Base-by-base conservation (phyloP, 169 alveolate species). In the Babesia gibsoni region DNA sequence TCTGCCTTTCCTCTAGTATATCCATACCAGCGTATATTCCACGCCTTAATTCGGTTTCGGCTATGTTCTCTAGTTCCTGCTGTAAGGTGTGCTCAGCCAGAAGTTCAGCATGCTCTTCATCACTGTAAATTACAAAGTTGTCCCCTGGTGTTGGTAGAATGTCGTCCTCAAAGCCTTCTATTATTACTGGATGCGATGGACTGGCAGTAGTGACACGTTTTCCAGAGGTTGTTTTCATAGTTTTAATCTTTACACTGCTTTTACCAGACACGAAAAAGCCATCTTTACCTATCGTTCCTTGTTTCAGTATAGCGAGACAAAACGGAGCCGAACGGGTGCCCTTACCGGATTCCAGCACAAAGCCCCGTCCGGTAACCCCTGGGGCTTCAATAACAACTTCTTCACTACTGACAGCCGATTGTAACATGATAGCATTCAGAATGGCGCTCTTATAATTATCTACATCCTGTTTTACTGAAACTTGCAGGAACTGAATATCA, bases 141-240 rank as follows among this genome's bases (percentile, higher is more conserved):
- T 18, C 36, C 23, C 86, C 86, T 0, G 86, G 74, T 2, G 42
- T 37, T 10, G 67, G 54, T 1, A 50, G 36, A 14, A 41, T 12
- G n/a, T 67, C 81, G 41, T 56, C 67, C 7, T 67, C 73, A 32
- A 77, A 77, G 2, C 86, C 86, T 7, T 67, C 70, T 8, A 67
- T 58, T 18, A 49, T 33, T 4, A 54, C 68, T 5, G 57, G 64
- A 25, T 77, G 72, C 20, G 86, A 77, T 20, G 67, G 74, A 35
- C 33, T 67, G 20, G 66, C 68, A 12, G 7, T 25, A 3, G 50
- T 54, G 37, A 77, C 29, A 30, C 63, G 66, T 29, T 63, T 43
- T 16, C 84, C 84, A 3, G 35, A 49, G 33, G 30, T 48, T 20
- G 57, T 45, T 50, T 57, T 74, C 0, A 74, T 4, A 33, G 58